Base-by-base conservation (phyloP, 176 grass and related monocot genomes). In the Thinopyrum elongatum region DNA sequence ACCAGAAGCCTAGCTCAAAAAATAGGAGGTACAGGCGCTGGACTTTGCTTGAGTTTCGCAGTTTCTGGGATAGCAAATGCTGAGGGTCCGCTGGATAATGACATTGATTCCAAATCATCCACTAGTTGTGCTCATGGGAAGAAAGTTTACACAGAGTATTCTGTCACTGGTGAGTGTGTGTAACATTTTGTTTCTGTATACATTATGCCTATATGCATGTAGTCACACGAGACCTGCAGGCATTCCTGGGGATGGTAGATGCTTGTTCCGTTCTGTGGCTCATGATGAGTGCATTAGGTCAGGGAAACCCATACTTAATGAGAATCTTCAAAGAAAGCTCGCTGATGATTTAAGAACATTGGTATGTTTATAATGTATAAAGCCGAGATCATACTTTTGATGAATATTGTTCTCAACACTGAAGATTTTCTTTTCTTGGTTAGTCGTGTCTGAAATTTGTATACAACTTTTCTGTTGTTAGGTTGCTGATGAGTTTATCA, bases 401-500 rank as follows among this genome's bases (percentile, higher is more conserved):
- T 82, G 30, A 35, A 21, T 55, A 10, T 13, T 82, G 13, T 38
- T 70, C 21, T 82, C 6, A 38, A 70, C 47, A 82, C 29, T 57
- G 73, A 70, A 21, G 1, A 34, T 65, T 15, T 1, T n/a, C 23
- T 72, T 59, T 23, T n/a, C 5, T 26, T 80, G 57, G 35, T 76
- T 60, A 69, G 19, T 46, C 73, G 7, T 12, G 28, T 60, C 25
- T 76, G 10, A 36, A 74, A 29, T 19, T 16, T 3, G 8, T 35
- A 65, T 74, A 42, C 7, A 17, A 75, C 9, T 8, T 31, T 23
- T 41, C 1, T 17, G 11, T 70, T 34, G 29, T 74, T 53, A 95
- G 90, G 90, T 95, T 31, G 93, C 93, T 36, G 90, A 92, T 89
- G 93, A 95, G 82, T 92, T 95, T 84, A 62, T 95, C 49, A 91